These are phyloP conservation scores for Sporothrix globosa DNA, from an alignment of 2,329 filamentous ascomycete species.

Conservation along the genomic window DNA sequence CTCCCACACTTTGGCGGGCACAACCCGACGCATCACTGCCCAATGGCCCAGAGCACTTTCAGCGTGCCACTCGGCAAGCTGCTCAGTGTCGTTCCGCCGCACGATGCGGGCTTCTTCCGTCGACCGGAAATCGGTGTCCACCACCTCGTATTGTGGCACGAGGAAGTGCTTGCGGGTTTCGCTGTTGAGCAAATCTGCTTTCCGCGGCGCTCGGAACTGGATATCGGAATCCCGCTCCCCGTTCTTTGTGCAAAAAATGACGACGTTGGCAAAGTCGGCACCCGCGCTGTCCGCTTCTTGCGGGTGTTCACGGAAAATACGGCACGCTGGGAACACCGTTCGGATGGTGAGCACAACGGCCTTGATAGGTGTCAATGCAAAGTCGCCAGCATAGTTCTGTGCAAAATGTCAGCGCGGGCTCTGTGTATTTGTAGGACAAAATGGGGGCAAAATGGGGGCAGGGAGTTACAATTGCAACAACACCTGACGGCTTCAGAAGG, in stretches of 20 bases:
- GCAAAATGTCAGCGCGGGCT: neutral
- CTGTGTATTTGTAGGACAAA: neutral
- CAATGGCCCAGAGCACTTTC: constrained; percentile 83
- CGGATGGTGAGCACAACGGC: constrained; percentile 82
- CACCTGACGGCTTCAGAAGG: constrained; percentile 76
- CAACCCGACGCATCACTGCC: constrained; percentile 83
- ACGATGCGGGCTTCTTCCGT: constrained; percentile 57
- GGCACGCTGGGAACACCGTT: constrained; percentile 82
- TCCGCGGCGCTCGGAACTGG: constrained; percentile 66
- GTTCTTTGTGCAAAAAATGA: constrained; percentile 85
- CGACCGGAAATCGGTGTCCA: constrained; percentile 53
- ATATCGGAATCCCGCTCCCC: constrained; percentile 44
- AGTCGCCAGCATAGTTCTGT: constrained; percentile 92
- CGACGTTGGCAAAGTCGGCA: constrained; percentile 89
- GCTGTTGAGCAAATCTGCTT: constrained; percentile 72
- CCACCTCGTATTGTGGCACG: constrained; percentile 71
- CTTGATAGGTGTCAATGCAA: constrained; percentile 73
- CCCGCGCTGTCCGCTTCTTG: constrained; percentile 54
- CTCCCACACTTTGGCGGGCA: constrained; percentile 82
- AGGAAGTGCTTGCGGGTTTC: constrained; percentile 70
- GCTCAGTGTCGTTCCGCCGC: constrained; percentile 63
- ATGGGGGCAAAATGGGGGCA: too few relatives aligned
- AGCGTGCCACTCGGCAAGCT: constrained; percentile 72
- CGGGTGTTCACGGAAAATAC: constrained; percentile 81
- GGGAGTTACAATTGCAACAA: constrained; percentile 78